Percentiles rank a stretch among this genome's conserved stretches.
phyloP scores from a whole-genome alignment of 1,139 yeast genomes.

The Protomyces arabidopsidicola region DNA sequence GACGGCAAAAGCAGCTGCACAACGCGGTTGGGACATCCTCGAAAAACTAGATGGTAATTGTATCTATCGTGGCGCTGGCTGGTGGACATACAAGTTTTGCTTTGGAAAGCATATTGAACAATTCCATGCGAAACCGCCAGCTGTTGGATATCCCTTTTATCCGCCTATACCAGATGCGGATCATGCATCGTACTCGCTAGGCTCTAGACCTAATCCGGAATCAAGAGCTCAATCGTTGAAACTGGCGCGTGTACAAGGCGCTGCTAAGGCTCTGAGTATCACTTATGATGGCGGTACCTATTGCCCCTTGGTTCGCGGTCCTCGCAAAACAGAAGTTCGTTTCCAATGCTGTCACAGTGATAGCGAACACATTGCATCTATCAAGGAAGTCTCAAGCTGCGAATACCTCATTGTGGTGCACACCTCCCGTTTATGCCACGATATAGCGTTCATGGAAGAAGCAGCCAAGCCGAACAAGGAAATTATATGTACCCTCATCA shows the following conservation, averaged over 20 bases:
- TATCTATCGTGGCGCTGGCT: conserved; percentile 41
- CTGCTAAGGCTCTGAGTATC: conserved; percentile 51
- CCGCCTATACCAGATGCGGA: conserved; percentile 32
- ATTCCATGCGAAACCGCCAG: conserved; percentile 42
- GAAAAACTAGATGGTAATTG: background rate
- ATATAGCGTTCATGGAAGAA: conserved; percentile 49
- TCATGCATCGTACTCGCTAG: conserved; percentile 30
- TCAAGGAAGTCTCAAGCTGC: conserved; percentile 68
- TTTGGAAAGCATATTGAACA: conserved; percentile 55
- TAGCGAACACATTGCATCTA: conserved; percentile 42
- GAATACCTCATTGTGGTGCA: conserved; percentile 59
- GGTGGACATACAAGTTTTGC: conserved; percentile 64
- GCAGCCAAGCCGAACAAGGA: conserved; percentile 43
- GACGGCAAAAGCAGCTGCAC: background rate
- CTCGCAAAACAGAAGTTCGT: conserved; percentile 59
- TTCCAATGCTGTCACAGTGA: conserved; percentile 58
- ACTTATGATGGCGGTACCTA: conserved; percentile 55
- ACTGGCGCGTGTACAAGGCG: conserved; percentile 36
- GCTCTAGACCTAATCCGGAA: conserved; percentile 24
- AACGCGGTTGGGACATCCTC: conserved; percentile 2
- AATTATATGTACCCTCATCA: conserved; percentile 46
- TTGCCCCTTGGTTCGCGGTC: conserved; percentile 67
- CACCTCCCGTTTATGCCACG: conserved; percentile 56
- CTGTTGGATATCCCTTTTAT: conserved; percentile 34
- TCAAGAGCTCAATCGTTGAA: background rate